Evolutionary conservation across 257 asterid species (phyloP).

Genomic region (Apocynum venetum): DNA sequence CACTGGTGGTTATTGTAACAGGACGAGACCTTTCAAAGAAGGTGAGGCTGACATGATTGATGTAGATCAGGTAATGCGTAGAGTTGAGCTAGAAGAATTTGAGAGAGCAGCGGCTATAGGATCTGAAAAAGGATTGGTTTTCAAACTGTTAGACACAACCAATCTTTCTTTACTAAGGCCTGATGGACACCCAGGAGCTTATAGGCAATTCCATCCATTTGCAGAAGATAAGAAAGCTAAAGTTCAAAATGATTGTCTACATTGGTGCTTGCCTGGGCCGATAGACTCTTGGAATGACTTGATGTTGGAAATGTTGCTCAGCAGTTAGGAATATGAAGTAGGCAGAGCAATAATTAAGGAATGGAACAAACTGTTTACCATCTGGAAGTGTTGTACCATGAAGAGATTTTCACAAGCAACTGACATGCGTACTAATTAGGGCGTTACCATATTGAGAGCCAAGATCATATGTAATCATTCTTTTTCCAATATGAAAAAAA

Average conservation of each 20-base stretch:
- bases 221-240: slow-evolving; percentile 37
- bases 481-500: too few species aligned
- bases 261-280: slow-evolving; percentile 98
- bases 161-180: slow-evolving; percentile 54
- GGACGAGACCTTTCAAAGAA: slow-evolving; percentile 50
- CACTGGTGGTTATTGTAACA: slow-evolving; percentile 64
- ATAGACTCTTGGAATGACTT: slow-evolving; percentile 94
- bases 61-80: slow-evolving; percentile 36
- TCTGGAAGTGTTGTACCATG: not conserved
- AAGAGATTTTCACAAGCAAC: not conserved
- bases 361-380: too few species aligned
- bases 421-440: not conserved
- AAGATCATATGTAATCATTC: not conserved
- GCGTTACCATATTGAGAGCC: not conserved
- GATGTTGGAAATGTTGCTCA: slow-evolving; percentile 56
- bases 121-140: slow-evolving; percentile 16
- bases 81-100: slow-evolving; percentile 57
- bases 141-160: slow-evolving; percentile 53
- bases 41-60: slow-evolving; percentile 35
- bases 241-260: slow-evolving; percentile 86
- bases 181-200: slow-evolving; percentile 81
- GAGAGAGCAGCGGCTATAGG: slow-evolving; percentile 28
- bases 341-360: not conserved
- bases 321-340: not conserved
- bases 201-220: slow-evolving; percentile 65